Evolutionary conservation across 73 alveolate species (phyloP).

Genomic region (Paraurostyla sp.): DNA sequence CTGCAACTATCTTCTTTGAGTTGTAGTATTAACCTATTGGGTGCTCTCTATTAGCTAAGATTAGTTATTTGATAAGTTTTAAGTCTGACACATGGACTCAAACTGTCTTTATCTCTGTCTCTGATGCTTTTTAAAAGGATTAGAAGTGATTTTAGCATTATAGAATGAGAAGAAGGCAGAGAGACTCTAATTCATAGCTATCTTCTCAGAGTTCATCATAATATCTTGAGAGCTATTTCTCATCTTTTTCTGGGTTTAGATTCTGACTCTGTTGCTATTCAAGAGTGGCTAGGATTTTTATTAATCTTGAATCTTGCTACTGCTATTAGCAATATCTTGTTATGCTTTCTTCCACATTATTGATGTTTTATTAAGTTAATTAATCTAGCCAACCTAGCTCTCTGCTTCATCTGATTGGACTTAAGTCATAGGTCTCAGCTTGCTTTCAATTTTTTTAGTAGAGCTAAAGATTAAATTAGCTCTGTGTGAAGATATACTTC

Average conservation of each 20-base stretch:
- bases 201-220: not conserved
- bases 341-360: too few relatives aligned
- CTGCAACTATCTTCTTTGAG: not conserved
- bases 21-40: too few relatives aligned
- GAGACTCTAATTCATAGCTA: slow-evolving; percentile 20
- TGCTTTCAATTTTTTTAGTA: not conserved
- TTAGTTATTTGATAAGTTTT: too few relatives aligned
- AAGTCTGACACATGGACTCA: not conserved
- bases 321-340: too few relatives aligned
- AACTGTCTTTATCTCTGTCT: not conserved
- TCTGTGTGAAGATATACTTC: too few relatives aligned
- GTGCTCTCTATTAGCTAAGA: too few relatives aligned
- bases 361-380: not conserved
- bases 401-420: not conserved
- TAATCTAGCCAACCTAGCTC: not conserved
- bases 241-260: not conserved
- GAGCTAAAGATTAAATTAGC: not conserved
- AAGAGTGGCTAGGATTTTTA: not conserved
- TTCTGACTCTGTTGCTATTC: not conserved
- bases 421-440: too few relatives aligned
- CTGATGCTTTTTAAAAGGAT: not conserved
- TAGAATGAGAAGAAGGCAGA: slow-evolving; percentile 29
- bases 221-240: not conserved
- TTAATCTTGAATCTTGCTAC: not conserved
- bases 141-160: slow-evolving; percentile 16